Evolutionary conservation across 2,329 filamentous ascomycete genomes (phyloP).

Genomic region (Helminthosporium solani): DNA sequence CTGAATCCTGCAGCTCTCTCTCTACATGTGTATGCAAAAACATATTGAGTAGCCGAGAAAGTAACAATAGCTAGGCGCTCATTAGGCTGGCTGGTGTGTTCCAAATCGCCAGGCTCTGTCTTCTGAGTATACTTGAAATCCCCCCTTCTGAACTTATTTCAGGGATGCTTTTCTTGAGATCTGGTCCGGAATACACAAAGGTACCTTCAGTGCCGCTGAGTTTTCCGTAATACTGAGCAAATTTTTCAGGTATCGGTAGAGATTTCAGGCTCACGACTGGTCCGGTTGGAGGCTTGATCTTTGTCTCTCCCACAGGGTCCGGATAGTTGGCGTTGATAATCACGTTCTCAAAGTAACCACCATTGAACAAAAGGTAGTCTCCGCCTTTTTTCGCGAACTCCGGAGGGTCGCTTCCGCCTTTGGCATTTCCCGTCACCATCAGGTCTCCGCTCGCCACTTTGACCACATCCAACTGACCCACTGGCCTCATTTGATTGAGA

Average conservation of each 20-base stretch:
- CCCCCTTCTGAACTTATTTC: neutral
- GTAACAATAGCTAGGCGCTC: constrained; percentile 1
- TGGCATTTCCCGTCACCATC: neutral
- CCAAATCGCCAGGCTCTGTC: neutral
- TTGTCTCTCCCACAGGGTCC: neutral
- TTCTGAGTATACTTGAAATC: neutral
- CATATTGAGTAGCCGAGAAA: neutral
- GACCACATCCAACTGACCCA: neutral
- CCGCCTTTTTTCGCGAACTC: neutral
- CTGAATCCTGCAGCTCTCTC: neutral
- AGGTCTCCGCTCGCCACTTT: neutral
- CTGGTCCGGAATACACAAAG: neutral
- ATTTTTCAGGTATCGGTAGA: neutral
- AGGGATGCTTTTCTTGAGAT: neutral
- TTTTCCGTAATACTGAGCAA: neutral
- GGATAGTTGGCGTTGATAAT: neutral
- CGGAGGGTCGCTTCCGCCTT: neutral
- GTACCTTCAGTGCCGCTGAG: neutral
- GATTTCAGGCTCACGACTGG: neutral
- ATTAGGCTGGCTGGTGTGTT: neutral
- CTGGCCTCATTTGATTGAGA: neutral
- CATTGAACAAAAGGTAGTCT: neutral
- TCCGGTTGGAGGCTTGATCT: neutral
- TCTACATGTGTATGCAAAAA: neutral
- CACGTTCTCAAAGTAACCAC: neutral